Base-by-base conservation (phyloP, 129 eudicot species). In the Escallonia rubra region DNA sequence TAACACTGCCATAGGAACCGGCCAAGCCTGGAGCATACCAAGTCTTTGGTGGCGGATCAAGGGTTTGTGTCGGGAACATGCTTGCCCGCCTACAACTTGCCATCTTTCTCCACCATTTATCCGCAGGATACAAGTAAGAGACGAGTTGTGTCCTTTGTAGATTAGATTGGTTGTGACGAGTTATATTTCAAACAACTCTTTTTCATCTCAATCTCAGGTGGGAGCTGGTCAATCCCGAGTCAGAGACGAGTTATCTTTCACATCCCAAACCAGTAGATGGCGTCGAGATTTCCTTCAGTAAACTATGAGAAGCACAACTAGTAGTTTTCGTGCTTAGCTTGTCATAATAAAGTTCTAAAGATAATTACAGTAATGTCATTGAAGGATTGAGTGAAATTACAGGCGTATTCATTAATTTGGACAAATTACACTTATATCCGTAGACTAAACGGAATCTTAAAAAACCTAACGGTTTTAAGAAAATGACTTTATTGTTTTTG, bases 211-310 rank as follows among this genome's bases (percentile, higher is more conserved):
- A 61, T 67, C 61, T 69, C 63, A 83, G 89, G 69, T 87, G 95
- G 95, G 71, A 81, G 13, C 66, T 87, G 64, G 75, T 83, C 52
- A 81, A 87, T 78, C 85, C 95, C 0, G 44, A 78, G 6, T 89
- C 85, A 40, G 66, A 77, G 39, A 66, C 83, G 67, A 44, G 41
- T 63, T 83, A 86, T 73, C 94, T 86, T 42, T 64, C 94, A 7
- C 83, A 77, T 69, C 88, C 76, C 9, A 86, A 74, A 62, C 88
- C 84, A 3, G 80, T 43, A 55, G 93, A 86, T 58, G 88, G 82
- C n/a, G 86, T 75, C 12, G 73, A 79, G 81, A 70, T 79, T 9
- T 16, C 12, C 50, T 74, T 79, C 51, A 63, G 15, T 53, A 71
- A 71, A 47, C 4, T 71, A 8, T 71, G 64, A 74, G 48, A 14